Base-by-base conservation (phyloP, 352 stramenopile species). In the Globisporangium cylindrosporum region DNA sequence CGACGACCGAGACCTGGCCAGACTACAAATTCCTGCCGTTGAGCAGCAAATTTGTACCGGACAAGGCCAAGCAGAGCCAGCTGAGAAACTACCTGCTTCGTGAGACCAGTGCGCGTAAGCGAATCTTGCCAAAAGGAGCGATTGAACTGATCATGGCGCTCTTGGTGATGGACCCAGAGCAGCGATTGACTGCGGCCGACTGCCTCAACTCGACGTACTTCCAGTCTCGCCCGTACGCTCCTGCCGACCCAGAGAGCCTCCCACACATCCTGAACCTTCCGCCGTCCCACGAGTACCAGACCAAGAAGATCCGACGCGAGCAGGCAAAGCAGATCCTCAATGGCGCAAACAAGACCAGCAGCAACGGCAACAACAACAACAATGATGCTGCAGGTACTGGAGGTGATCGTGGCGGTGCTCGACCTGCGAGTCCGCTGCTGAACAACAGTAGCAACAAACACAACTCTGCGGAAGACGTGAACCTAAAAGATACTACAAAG, bases 171-270 rank as follows among this genome's bases (percentile, higher is more conserved):
- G 96, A 99, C 76, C 97, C 97, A 3, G 88, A 97, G 46, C 85
- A 96, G 67, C 83, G 97, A 4, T 82, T 99, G 58, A 98, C 95
- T 0, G 95, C 96, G 0, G 78, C 93, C 1, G 88, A 97, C 54
- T 97, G 95, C 24, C 73, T 99, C 43, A 90, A 96, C 58, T 91
- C 98, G 74, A 73, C 83, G 3, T 99, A 98, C 73, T 99, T 99
- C 79, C 83, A 90, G 46, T 67, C 73, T 12, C 77, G 88, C 1
- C 89, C 89, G n/a, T 86, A 79, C 56, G 77, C 84, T 2, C 85
- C 86, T 1, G 72, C 73, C 43, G 78, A 95, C 63, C 85, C 87
- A 0, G 82, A 82, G 67, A 82, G 75, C 15, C 66, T 96, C 3
- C 77, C 86, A 55, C 78, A 80, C 9, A 92, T 94, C 34, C 69